These are phyloP conservation scores for Pestalotiopsis sp. DNA, from an alignment of 2,329 filamentous ascomycete species.

Conservation along the genomic window DNA sequence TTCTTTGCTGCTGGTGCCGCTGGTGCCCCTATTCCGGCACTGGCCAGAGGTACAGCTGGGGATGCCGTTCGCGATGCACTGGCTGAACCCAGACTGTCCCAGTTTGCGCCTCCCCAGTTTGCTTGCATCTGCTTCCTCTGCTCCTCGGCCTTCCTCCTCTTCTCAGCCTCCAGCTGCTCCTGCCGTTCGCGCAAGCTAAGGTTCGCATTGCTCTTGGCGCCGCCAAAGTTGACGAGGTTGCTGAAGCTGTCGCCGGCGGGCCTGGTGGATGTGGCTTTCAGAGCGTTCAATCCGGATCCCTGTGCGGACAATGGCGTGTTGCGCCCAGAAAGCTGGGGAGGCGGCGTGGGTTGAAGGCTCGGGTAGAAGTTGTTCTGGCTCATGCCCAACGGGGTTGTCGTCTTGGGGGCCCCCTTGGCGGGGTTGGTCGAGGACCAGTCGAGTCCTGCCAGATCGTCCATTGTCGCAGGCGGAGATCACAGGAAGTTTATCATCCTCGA, in stretches of 20 bases:
- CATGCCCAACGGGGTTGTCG: slow-evolving; percentile 28
- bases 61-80: slow-evolving; percentile 50
- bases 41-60: slow-evolving; percentile 38
- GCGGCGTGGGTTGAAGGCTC: slow-evolving; percentile 57
- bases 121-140: slow-evolving; percentile 71
- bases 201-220: slow-evolving; percentile 66
- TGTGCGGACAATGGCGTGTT: slow-evolving; percentile 60
- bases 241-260: slow-evolving; percentile 75
- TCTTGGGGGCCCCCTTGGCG: slow-evolving; percentile 20
- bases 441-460: slow-evolving; percentile 37
- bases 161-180: slow-evolving; percentile 66
- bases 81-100: slow-evolving; percentile 66
- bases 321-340: slow-evolving; percentile 56
- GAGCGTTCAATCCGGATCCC: slow-evolving; percentile 43
- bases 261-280: slow-evolving; percentile 51
- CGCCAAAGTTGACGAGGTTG: slow-evolving; percentile 68
- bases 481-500: slow-evolving; percentile 30
- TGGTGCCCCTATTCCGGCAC: slow-evolving; percentile 26
- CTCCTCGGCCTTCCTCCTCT: slow-evolving; percentile 74
- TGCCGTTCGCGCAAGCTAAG: slow-evolving; percentile 80
- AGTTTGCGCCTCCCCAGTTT: slow-evolving; percentile 76
- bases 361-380: slow-evolving; percentile 33
- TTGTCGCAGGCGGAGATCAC: slow-evolving; percentile 15
- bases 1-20: slow-evolving; percentile 20
- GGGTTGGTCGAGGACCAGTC: slow-evolving; percentile 35